Conservation (phyloP, 179 eudicot species). For the Amaranthus tricolor region DNA sequence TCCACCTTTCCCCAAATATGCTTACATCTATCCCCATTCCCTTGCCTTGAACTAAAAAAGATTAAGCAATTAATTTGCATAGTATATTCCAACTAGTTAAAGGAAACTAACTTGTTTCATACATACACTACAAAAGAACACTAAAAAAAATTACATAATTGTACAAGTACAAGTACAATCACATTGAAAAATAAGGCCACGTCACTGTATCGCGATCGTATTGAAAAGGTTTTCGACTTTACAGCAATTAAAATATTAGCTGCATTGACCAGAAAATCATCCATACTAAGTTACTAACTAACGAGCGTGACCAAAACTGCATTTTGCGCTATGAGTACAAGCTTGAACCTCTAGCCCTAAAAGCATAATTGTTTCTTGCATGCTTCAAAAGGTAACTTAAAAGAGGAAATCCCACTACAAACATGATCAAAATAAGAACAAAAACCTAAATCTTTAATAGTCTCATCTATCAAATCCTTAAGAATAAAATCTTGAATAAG, state of each 20-base stretch:
- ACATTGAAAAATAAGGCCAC: too few species aligned
- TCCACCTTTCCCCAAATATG: too few species aligned
- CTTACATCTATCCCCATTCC: too few species aligned
- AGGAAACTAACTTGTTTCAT: neutral
- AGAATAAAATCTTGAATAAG: conserved; percentile 46
- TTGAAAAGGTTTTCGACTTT: too few species aligned
- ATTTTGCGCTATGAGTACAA: too few species aligned
- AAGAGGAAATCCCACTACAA: neutral
- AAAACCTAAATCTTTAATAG: conserved; percentile 36
- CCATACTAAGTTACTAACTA: too few species aligned
- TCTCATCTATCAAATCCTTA: conserved; percentile 60
- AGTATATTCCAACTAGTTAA: neutral
- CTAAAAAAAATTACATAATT: neutral
- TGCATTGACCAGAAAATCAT: too few species aligned
- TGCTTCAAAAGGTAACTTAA: conserved; percentile 39
- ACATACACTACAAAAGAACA: neutral
- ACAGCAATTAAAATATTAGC: too few species aligned
- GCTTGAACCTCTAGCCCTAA: conserved; percentile 8
- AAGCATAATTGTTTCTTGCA: conserved; percentile 54
- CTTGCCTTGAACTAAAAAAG: neutral
- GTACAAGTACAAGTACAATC: neutral
- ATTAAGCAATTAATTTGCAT: neutral
- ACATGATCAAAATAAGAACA: neutral
- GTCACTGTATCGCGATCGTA: too few species aligned
- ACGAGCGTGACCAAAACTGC: too few species aligned